Evolutionary conservation across 306 rosid genomes (phyloP), one percentile per base, ranked within the genome.

Genomic region (Pueraria montana): DNA sequence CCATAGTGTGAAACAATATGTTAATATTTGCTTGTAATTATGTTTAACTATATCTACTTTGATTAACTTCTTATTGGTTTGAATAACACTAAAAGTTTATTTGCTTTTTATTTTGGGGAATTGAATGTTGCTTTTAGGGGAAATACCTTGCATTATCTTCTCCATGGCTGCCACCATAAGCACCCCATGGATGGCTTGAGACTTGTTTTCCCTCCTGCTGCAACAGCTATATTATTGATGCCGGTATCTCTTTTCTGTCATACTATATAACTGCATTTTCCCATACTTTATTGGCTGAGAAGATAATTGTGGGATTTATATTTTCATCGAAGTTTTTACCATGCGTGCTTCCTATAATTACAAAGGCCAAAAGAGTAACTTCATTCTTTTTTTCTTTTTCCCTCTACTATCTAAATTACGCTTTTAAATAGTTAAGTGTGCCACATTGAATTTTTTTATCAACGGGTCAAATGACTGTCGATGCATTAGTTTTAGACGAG

Each of bases 161-260:
- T 96, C 62, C 99, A 96, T 80, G 99, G 99, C 73, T 94, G 97
- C 89, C 99, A 96, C 84, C 99, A 94, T 84, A 96, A 96, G 84
- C 98, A 96, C 78, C 99, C 99, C 10, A 96, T 94, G 98, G 99
- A 96, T 77, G 90, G 98, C 63, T 83, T 96, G 88, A 89, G 99
- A 72, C 99, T 96, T 68, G 99, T 96, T 83, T 94, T 96, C 26
- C 99, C 99, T 76, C 99, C 99, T 2, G 74, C 97, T 79, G 98
- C 94, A 55, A 91, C 99, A 11, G 97, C 97, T 81, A 34, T 92
- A 82, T 84, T 96, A 59, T 84, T 87, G 56, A 7, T 89, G 17
- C 98, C 98, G 18, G 99, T 96, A 90, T 73, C 86, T 80, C 67
- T 59, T 63, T 53, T 79, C 48, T 75, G n/a, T 79, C 80, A 71